Percentiles rank a stretch among this genome's conserved stretches.
Evolutionary conservation across 1,139 yeast species (phyloP).

Genomic region (Yamadazyma conglobata): DNA sequence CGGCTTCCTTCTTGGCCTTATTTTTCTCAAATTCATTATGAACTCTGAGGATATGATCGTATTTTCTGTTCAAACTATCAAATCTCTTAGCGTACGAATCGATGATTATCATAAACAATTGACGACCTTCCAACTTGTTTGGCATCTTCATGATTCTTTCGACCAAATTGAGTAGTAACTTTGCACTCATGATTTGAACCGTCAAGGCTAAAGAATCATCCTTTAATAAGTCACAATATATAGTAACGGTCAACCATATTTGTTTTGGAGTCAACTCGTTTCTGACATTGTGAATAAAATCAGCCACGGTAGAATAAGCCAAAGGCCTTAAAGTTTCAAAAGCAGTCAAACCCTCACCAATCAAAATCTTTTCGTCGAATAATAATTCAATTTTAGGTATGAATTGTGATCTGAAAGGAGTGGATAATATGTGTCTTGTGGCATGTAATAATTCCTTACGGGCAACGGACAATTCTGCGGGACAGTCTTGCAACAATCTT

Average conservation of each 20-base stretch:
- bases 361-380: conserved; percentile 80
- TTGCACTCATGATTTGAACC: conserved; percentile 97
- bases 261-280: conserved; percentile 79
- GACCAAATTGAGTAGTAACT: conserved; percentile 77
- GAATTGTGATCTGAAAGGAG: conserved; percentile 79
- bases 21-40: conserved; percentile 53
- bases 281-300: conserved; percentile 88
- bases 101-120: conserved; percentile 74
- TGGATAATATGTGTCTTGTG: conserved; percentile 87
- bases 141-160: conserved; percentile 85
- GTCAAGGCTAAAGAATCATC: conserved; percentile 84
- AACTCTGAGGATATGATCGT: conserved; percentile 61
- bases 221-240: conserved; percentile 76
- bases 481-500: conserved; percentile 88
- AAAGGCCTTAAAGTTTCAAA: conserved; percentile 83
- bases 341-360: conserved; percentile 92
- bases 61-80: conserved; percentile 68
- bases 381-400: conserved; percentile 81
- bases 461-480: conserved; percentile 91
- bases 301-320: conserved; percentile 96
- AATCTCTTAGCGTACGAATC: conserved; percentile 88
- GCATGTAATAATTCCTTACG: conserved; percentile 92
- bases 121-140: conserved; percentile 81
- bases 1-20: conserved; percentile 39
- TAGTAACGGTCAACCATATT: conserved; percentile 82